Evolutionary conservation across 768 basidiomycete species (phyloP), one percentile per base, ranked within the genome.

Genomic region (Rhodocollybia butyracea): DNA sequence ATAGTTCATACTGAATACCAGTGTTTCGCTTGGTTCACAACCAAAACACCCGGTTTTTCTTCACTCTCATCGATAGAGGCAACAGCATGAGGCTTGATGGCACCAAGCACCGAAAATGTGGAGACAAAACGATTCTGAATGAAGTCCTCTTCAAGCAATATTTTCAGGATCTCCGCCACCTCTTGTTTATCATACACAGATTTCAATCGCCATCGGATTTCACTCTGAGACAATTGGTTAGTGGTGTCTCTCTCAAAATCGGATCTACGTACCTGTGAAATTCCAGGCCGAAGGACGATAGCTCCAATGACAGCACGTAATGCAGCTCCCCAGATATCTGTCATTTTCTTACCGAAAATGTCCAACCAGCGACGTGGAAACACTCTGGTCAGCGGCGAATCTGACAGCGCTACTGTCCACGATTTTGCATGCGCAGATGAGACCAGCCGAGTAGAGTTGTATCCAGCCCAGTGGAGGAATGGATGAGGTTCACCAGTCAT

Each of bases 291-390:
- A 57, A 88, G 83, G 38, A 88, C 68, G 36, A 92, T 65, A 24
- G 83, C 68, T 7, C 88, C 82, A 51, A 85, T 77, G 41, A 91
- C 82, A 6, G 89, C 86, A 60, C 81, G 76, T 42, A 86, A 63
- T 7, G 84, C 89, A n/a, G 86, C 80, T 53, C 82, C 77, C 91
- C 91, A 93, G 34, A 80, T 76, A 55, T 85, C 83, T 10, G 70
- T 65, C 32, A 91, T 70, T 61, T 74, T 83, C 15, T 62, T 61
- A 3, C 91, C 91, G n/a, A 73, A 71, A 53, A 90, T 79, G 64
- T 90, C 87, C 38, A 89, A 69, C 91, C 90, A 92, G 17, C 90
- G 82, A 31, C 89, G 77, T 39, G 91, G 90, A 51, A 84, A 77
- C 15, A 84, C 59, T 59, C 80, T 70, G 43, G 66, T 70, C 38